Percentiles rank a stretch among this genome's conserved stretches.
These are phyloP conservation scores for Penicillium herquei DNA, from an alignment of 495 filamentous ascomycete genomes.

Conservation along the genomic window DNA sequence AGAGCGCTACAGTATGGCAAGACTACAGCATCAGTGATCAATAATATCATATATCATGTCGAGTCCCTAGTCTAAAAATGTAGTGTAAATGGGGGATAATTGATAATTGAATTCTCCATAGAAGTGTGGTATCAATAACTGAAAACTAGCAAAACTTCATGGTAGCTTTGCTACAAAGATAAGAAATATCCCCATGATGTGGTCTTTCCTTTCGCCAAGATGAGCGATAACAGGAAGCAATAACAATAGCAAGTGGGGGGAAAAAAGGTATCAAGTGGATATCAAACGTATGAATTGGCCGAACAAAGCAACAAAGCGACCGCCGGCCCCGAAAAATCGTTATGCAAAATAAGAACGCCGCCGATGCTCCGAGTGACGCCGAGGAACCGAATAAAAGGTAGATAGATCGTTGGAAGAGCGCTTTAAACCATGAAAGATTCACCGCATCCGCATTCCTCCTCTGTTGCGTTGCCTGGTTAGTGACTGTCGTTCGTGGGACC, in stretches of 20 bases:
- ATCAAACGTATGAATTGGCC: slow-evolving; percentile 34
- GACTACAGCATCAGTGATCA: no score
- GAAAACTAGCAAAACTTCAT: not conserved
- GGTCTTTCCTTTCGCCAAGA: no score
- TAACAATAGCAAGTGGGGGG: not conserved
- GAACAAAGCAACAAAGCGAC: slow-evolving; percentile 14
- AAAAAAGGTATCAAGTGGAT: slow-evolving; percentile 31
- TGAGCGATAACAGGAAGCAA: not conserved
- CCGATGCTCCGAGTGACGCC: slow-evolving; percentile 39
- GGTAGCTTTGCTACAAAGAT: not conserved
- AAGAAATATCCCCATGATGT: no score
- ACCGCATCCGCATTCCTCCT: slow-evolving; percentile 95
- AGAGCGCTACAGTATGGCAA: no score
- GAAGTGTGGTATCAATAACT: not conserved
- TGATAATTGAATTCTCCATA: not conserved
- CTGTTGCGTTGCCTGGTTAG: slow-evolving; percentile 43
- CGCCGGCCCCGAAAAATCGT: slow-evolving; percentile 12
- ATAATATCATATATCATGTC: no score
- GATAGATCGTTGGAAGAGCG: slow-evolving; percentile 4
- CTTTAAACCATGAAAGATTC: slow-evolving; percentile 88
- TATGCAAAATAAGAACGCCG: slow-evolving; percentile 32
- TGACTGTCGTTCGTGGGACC: no score
- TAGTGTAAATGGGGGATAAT: no score
- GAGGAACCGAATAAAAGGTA: slow-evolving; percentile 19
- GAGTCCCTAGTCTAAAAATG: no score